Evolutionary conservation across 495 filamentous ascomycete genomes (phyloP).

Genomic region (Recurvomyces mirabilis): DNA sequence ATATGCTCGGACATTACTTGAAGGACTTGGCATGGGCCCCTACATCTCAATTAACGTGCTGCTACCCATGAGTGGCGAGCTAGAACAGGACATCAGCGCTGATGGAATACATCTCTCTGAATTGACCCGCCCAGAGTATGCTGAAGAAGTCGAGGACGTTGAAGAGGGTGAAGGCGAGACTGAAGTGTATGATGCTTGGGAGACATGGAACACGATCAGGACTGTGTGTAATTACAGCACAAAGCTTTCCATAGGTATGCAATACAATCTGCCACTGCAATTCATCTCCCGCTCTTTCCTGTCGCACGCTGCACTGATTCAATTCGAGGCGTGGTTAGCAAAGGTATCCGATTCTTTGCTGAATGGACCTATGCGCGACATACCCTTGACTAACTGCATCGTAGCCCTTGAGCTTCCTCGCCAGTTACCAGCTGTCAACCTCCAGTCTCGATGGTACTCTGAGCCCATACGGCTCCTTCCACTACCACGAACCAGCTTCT

Average conservation of each 20-base stretch:
- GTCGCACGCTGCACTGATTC: too few relatives aligned
- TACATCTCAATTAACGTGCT: constrained; percentile 73
- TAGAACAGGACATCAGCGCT: constrained; percentile 39
- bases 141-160: constrained; percentile 34
- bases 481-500: constrained; percentile 55
- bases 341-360: background rate
- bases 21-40: constrained; percentile 58
- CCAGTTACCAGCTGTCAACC: constrained; percentile 57
- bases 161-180: constrained; percentile 31
- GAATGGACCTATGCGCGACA: too few relatives aligned
- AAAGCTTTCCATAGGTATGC: constrained; percentile 72
- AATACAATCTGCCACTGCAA: constrained; percentile 16
- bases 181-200: constrained; percentile 72
- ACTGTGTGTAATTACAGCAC: constrained; percentile 75
- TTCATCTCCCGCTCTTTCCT: too few relatives aligned
- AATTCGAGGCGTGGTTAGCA: too few relatives aligned
- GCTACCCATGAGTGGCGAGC: constrained; percentile 60
- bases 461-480: constrained; percentile 78
- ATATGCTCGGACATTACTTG: constrained; percentile 77
- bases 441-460: constrained; percentile 86
- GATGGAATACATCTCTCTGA: constrained; percentile 47
- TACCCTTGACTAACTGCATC: too few relatives aligned
- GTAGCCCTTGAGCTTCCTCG: constrained; percentile 69
- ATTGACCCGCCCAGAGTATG: constrained; percentile 45
- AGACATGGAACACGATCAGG: constrained; percentile 83